phyloP scores from a whole-genome alignment of 208 protist genomes.

The Lotmaria passim region DNA sequence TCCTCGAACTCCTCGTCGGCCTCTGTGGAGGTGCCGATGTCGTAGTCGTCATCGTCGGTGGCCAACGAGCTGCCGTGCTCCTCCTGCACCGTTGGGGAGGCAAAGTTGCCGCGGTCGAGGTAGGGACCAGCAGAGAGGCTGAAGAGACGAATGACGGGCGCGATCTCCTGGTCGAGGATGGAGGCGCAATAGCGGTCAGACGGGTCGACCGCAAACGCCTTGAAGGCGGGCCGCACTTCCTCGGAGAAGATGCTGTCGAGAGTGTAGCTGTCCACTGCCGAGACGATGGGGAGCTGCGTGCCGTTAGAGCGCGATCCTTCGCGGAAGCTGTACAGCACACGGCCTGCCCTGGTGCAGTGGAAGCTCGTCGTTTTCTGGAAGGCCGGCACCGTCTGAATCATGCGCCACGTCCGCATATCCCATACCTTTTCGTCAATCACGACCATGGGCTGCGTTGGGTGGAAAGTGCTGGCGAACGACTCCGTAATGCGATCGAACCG shows the following conservation, averaged over 20 bases:
- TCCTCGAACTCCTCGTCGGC: slow-evolving; percentile 33
- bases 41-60: slow-evolving; percentile 48
- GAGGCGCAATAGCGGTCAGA: slow-evolving; percentile 87
- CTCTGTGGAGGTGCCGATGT: slow-evolving; percentile 26
- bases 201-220: slow-evolving; percentile 79
- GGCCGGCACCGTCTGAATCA: slow-evolving; percentile 72
- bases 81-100: slow-evolving; percentile 50
- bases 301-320: slow-evolving; percentile 45
- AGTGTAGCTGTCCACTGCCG: slow-evolving; percentile 78
- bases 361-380: slow-evolving; percentile 84
- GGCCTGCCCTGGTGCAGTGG: slow-evolving; percentile 49
- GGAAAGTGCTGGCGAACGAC: slow-evolving; percentile 79
- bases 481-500: slow-evolving; percentile 89
- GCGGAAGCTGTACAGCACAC: slow-evolving; percentile 83
- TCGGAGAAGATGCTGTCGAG: slow-evolving; percentile 83
- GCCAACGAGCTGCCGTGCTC: slow-evolving; percentile 41
- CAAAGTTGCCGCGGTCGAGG: slow-evolving; percentile 63
- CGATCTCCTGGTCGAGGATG: slow-evolving; percentile 71
- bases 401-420: slow-evolving; percentile 80
- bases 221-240: slow-evolving; percentile 73
- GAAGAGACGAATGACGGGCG: slow-evolving; percentile 74
- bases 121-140: slow-evolving; percentile 80
- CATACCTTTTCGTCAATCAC: slow-evolving; percentile 89
- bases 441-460: slow-evolving; percentile 73
- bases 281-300: slow-evolving; percentile 60